Evolutionary conservation across 148 eudicot genomes (phyloP), one percentile per base, ranked within the genome.

Genomic region (Linanthus parryae): DNA sequence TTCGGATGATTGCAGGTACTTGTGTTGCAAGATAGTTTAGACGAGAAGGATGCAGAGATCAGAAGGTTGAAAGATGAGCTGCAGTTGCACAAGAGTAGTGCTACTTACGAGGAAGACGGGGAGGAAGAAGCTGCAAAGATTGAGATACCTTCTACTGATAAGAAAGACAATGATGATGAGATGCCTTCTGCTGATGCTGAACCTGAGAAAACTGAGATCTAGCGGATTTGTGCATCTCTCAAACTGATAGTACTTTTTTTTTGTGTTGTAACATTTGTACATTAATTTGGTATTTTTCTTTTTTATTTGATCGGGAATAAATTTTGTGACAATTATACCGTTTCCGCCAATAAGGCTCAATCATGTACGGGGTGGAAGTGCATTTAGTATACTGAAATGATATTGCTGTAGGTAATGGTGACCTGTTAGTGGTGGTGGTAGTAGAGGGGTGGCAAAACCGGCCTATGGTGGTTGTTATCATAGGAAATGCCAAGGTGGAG

Each of bases 21-120:
- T 22, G 79, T 81, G 60, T 55, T 91, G 71, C 86, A 81, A 86
- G 86, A 86, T 41, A 81, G 72, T 45, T 65, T 86, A 21, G 87
- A 74, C 56, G 94, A 79, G 44, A 74, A 72, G 40, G 90, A 92
- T 58, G 84, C 65, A 17, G 94, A 79, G 62, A 87, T 87, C 29
- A 47, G 54, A 53, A 81, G 79, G 69, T 65, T 92, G 67, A 84
- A 74, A 68, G 54, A 61, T 8, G 80, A 81, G 68, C 59, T 70
- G 66, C 62, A 81, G 68, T 61, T 70, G 66, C 62, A 83, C 17
- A 60, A 64, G 30, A 66, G 48, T 44, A 73, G 59, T 26, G 24
- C 1, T 14, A 63, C 14, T 8, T 68, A 64, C 24, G 76, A 70
- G 64, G 74, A 76, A 37, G 48, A 58, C 48, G 56, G 57, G 12